Conservation (phyloP, 78 protist genomes). For the Dictyostelium brefeldianum region DNA sequence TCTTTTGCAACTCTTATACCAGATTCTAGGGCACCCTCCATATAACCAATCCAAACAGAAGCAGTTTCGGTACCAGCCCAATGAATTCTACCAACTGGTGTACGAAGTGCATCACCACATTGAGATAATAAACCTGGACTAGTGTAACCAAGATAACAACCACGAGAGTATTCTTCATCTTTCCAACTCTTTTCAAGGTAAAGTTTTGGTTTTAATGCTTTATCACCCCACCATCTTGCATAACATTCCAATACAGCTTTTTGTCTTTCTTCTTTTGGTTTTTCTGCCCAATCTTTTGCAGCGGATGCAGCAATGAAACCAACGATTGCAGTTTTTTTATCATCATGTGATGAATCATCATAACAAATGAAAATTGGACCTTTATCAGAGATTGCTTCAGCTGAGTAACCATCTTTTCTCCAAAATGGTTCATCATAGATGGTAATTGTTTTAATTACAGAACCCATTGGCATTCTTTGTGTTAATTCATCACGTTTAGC, state of each 20-base stretch:
- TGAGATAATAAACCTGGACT: conserved; percentile 53
- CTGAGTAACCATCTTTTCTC: conserved; percentile 81
- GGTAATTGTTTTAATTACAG: conserved; percentile 74
- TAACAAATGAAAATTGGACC: conserved; percentile 81
- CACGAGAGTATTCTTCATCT: conserved; percentile 73
- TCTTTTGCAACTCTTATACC: conserved; percentile 77
- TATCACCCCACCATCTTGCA: conserved; percentile 80
- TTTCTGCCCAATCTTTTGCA: conserved; percentile 53
- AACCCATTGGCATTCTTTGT: conserved; percentile 84
- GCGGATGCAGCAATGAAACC: conserved; percentile 73
- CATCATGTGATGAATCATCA: conserved; percentile 76
- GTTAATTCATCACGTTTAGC: conserved; percentile 60
- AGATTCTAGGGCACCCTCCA: conserved; percentile 86
- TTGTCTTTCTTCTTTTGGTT: conserved; percentile 75
- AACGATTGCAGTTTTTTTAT: conserved; percentile 67
- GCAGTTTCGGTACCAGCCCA: conserved; percentile 87
- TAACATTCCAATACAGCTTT: conserved; percentile 70
- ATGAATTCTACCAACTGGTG: conserved; percentile 81
- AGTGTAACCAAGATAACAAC: conserved; percentile 67
- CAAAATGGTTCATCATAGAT: conserved; percentile 86
- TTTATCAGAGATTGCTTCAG: conserved; percentile 69
- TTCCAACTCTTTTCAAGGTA: conserved; percentile 76
- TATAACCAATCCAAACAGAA: conserved; percentile 79
- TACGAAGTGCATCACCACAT: conserved; percentile 46
- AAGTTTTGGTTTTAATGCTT: conserved; percentile 44